Base-by-base conservation (phyloP, 768 basidiomycete species). In the Mycena chlorophos region DNA sequence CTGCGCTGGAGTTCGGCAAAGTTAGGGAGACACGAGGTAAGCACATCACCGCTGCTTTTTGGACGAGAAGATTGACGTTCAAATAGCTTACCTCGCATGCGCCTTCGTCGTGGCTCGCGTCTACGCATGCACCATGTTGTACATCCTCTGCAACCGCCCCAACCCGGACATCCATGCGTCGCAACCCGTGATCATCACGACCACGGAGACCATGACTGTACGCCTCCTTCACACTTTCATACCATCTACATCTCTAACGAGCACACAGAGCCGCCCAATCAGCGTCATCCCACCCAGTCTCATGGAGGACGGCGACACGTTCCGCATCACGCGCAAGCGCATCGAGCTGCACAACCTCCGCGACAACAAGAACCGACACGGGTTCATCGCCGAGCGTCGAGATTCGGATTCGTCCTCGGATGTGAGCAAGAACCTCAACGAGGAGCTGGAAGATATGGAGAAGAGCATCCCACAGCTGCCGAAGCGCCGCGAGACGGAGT, bases 231-330 rank as follows among this genome's bases (percentile, higher is more conserved):
- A 10, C 22, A 8, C 14, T 29, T 25, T 10, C 46, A 14, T 16
- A 10, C 17, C 16, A 22, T 22, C 38, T 17, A 19, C 34, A 17
- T 22, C 34, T 22, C 23, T 43, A 10, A 43, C 10, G 8, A 19
- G 10, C 38, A 5, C 38, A 45, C 23, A 28, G 39, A 22, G 14
- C 25, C 5, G 6, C 38, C 31, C 38, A 23, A 39, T 25, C 19
- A 16, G 38, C 2, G 40, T 60, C 17, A n/a, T n/a, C n/a, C n/a
- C n/a, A n/a, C n/a, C n/a, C n/a, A n/a, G n/a, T n/a, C n/a, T n/a
- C n/a, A 37, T 60, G 51, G 55, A 60, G 5, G 55, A 56, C 37
- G n/a, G 30, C 17, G 51, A 60, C 29, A 51, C 55, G 27, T 60
- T 56, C 48, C 58, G 48, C 23, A 16, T 60, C n/a, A 56, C 55